Evolutionary conservation across 306 rosid genomes (phyloP), one percentile per base, ranked within the genome.

Genomic region (Ochetophila trinervis): DNA sequence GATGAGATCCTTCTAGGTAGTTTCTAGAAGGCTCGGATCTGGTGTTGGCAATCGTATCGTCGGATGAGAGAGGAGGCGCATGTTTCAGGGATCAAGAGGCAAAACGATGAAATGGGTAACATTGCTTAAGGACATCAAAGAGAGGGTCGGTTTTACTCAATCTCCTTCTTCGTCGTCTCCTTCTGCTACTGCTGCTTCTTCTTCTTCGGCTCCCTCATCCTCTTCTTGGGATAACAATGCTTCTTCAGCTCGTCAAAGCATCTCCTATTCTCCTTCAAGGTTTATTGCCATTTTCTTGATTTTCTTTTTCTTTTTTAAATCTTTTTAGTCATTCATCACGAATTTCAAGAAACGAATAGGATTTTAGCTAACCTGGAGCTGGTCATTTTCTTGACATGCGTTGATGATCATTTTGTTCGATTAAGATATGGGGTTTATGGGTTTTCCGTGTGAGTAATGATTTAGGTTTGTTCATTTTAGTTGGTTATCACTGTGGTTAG

Each of bases 51-150:
- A 59, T 63, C 63, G 42, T 27, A 8, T 19, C 63, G 70, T 80
- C 80, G 91, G 88, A 88, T 86, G 97, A 86, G 84, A 83, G 70
- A 82, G 84, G 76, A 67, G 65, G 78, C 65, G 69, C 58, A 70
- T 64, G 87, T 78, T 84, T 84, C 68, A 72, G 80, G 72, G 83
- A 81, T 85, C 85, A 70, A 80, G 49, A 70, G 82, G 87, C 75
- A 78, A 64, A 89, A 86, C 96, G 75, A 94, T 94, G 99, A 94
- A 90, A 90, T 94, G 99, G 99, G 90, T 56, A 61, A 68, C 96
- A 80, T 90, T 94, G 96, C 88, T 94, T 77, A 94, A 86, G 90
- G 99, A 94, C 85, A 81, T 94, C 68, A 94, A 84, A 84, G 99
- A 94, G 90, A 94, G 88, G 92, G 99, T 94, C 77, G 97, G 99